phyloP scores from a whole-genome alignment of 2,329 filamentous ascomycete species.

The Colletotrichum costaricense region DNA sequence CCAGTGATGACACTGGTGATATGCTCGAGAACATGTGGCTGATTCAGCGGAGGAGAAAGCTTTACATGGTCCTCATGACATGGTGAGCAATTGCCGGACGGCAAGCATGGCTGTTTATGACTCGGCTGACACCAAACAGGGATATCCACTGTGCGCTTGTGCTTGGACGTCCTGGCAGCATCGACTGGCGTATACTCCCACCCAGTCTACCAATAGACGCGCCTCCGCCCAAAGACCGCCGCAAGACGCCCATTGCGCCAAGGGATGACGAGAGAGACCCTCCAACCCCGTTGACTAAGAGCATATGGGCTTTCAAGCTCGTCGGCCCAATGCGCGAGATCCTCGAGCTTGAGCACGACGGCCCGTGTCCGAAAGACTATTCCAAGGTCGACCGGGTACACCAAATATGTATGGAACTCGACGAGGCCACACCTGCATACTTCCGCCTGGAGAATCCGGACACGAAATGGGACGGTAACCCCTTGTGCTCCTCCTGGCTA shows the following conservation, averaged over 20 bases:
- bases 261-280: constrained; percentile 60
- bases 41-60: constrained; percentile 62
- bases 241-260: constrained; percentile 58
- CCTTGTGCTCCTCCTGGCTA: constrained; percentile 64
- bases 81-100: constrained; percentile 42
- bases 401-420: constrained; percentile 58
- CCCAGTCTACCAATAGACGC: constrained; percentile 66
- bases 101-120: constrained; percentile 25
- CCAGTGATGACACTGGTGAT: constrained; percentile 57
- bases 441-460: constrained; percentile 69
- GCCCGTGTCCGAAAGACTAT: constrained; percentile 65
- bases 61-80: constrained; percentile 65
- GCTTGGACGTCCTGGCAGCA: constrained; percentile 66
- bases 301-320: constrained; percentile 62
- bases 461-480: constrained; percentile 64
- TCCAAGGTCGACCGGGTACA: constrained; percentile 66
- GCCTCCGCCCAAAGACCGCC: constrained; percentile 57
- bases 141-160: constrained; percentile 65
- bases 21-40: constrained; percentile 68
- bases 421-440: constrained; percentile 60
- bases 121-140: constrained; percentile 49
- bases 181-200: constrained; percentile 60
- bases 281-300: constrained; percentile 66
- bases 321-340: constrained; percentile 63
- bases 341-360: constrained; percentile 66